Evolutionary conservation across 352 stramenopile species (phyloP).

Genomic region (Globisporangium recalcitrans): DNA sequence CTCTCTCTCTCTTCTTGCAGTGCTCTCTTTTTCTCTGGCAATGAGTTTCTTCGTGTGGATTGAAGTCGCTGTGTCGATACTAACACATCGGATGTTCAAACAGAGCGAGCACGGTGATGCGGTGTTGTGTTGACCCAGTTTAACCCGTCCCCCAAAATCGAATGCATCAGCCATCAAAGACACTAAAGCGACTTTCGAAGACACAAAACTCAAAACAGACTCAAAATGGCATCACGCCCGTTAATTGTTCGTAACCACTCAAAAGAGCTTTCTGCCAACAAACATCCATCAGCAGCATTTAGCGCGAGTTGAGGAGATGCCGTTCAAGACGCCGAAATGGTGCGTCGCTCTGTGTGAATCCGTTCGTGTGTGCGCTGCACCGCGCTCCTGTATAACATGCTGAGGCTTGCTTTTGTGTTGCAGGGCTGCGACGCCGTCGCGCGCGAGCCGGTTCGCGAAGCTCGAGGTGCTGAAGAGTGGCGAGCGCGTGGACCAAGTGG

Average conservation of each 20-base stretch:
- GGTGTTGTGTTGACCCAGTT: too few relatives aligned
- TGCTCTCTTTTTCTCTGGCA: background rate
- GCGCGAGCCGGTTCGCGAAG: slow-evolving; percentile 35
- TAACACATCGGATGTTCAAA: too few relatives aligned
- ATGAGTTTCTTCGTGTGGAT: too few relatives aligned
- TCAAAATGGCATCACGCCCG: too few relatives aligned
- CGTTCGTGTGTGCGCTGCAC: background rate
- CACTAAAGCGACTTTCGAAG: too few relatives aligned
- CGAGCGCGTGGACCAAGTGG: slow-evolving; percentile 34
- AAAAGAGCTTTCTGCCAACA: background rate
- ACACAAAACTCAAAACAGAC: too few relatives aligned
- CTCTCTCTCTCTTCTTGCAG: background rate
- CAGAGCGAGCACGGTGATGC: too few relatives aligned
- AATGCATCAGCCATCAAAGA: too few relatives aligned
- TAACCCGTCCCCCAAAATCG: too few relatives aligned
- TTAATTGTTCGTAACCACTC: background rate
- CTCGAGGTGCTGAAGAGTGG: slow-evolving; percentile 55
- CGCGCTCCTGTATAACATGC: background rate
- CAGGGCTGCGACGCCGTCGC: slow-evolving; percentile 48
- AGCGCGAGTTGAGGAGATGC: background rate
- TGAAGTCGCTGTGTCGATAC: too few relatives aligned
- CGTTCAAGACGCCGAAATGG: slow-evolving; percentile 8
- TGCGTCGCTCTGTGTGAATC: background rate
- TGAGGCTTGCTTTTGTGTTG: background rate
- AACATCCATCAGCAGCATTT: background rate